Base-by-base conservation (phyloP, 140 eudicot species). In the Stevia rebaudiana region DNA sequence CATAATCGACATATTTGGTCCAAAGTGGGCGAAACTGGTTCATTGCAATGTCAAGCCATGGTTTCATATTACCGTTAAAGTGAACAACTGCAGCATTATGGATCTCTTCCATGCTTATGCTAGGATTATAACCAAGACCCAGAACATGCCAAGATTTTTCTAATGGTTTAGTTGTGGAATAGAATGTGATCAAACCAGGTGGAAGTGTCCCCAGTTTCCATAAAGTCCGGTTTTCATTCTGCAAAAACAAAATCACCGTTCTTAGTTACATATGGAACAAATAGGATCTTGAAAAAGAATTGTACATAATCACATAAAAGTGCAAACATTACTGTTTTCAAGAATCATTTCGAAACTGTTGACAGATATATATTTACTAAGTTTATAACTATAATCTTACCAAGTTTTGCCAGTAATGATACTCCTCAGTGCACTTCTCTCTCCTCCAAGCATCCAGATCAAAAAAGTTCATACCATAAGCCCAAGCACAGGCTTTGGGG, bases 401-500 rank as follows among this genome's bases (percentile, higher is more conserved):
- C 90, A 82, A 76, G 76, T 78, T 88, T 82, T 88, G 96, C 96
- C 96, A 88, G 82, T 85, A 88, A 69, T 88, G 96, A 67, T 88
- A 88, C 67, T 85, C 84, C 56, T 85, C 96, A 11, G 96, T 88
- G 76, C 94, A 78, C 73, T 85, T 83, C 69, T 85, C 96, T 70
- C 78, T 85, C 76, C 96, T 85, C 96, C 96, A 88, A 44, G 96
- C 96, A 88, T 88, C 94, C 82, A 88, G 76, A 75, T 88, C 96
- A 74, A 88, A 88, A 78, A 88, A 88, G 72, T 88, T 88, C 96
- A 88, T 88, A 51, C 96, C 96, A 80, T 88, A 88, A 67, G 96
- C 96, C 96, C 96, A 88, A 1, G 94, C 96, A 71, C 96, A 88
- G n/a, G 96, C 96, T 64, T 88, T 88, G 1, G 96, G 96, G 67